Conservation (phyloP, 192 early-diverging fungal genomes). For the Entomortierella beljakovae region DNA sequence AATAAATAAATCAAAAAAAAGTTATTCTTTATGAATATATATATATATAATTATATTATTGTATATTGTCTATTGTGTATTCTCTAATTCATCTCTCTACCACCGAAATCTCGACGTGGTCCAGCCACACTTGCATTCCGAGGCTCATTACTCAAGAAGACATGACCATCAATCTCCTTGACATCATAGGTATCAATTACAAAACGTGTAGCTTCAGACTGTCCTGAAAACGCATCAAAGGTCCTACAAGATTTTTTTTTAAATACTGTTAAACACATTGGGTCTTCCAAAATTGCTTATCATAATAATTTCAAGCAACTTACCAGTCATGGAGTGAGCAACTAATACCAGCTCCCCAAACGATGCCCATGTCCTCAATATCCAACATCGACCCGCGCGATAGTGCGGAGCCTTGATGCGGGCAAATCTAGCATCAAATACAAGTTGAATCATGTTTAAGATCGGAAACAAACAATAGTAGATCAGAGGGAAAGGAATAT, state of each 20-base stretch:
- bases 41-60: background rate
- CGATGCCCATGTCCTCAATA: conserved; percentile 53
- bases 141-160: conserved; percentile 37
- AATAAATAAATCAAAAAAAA: conserved; percentile 4
- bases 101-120: conserved; percentile 48
- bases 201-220: conserved; percentile 47
- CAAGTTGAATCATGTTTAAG: background rate
- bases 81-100: conserved; percentile 39
- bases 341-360: conserved; percentile 45
- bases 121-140: conserved; percentile 33
- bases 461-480: background rate
- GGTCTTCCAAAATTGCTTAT: background rate
- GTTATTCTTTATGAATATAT: background rate
- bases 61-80: background rate
- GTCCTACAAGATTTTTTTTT: conserved; percentile 26
- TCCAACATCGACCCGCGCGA: conserved; percentile 41
- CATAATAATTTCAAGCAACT: background rate
- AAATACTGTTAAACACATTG: too few relatives aligned
- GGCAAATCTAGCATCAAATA: conserved; percentile 28
- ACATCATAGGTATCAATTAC: conserved; percentile 48
- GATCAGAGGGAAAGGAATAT: background rate
- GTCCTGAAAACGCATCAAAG: conserved; percentile 43
- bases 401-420: conserved; percentile 47
- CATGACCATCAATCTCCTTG: conserved; percentile 45
- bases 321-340: conserved; percentile 48